Evolutionary conservation across 768 basidiomycete genomes (phyloP).

Genomic region (Naganishia friedmannii): DNA sequence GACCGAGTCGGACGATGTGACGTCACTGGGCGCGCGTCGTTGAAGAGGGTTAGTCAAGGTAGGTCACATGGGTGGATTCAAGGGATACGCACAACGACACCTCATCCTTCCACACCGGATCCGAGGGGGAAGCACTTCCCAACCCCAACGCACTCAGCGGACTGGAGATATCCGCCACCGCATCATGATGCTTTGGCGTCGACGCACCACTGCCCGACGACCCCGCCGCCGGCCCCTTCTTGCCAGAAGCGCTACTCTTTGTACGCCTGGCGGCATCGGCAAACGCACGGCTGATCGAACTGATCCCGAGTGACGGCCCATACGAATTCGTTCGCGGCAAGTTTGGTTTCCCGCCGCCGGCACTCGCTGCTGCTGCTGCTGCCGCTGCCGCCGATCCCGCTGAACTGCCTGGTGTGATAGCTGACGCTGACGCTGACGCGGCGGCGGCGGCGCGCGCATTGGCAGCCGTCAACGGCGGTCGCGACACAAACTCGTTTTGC

Average conservation of each 20-base stretch:
- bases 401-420: not conserved
- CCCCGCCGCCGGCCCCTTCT: slow-evolving; percentile 1
- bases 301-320: slow-evolving; percentile 44
- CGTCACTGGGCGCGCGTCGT: slow-evolving; percentile 64
- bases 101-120: slow-evolving; percentile 98
- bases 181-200: slow-evolving; percentile 30
- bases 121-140: slow-evolving; percentile 55
- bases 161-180: not conserved
- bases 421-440: not conserved
- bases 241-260: slow-evolving; percentile 25
- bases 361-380: too few relatives aligned
- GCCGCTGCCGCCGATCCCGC: not conserved
- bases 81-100: slow-evolving; percentile 82
- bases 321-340: slow-evolving; percentile 31
- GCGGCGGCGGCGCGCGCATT: not conserved
- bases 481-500: slow-evolving; percentile 93
- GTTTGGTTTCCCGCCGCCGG: slow-evolving; percentile 4
- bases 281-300: slow-evolving; percentile 48
- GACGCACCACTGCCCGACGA: slow-evolving; percentile 31
- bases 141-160: not conserved
- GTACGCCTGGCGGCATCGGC: slow-evolving; percentile 50
- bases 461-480: slow-evolving; percentile 50
- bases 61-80: not conserved
- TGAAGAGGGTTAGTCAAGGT: not conserved
- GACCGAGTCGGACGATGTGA: slow-evolving; percentile 78